Evolutionary conservation across 768 basidiomycete genomes (phyloP), one percentile per base, ranked within the genome.

Genomic region (Mycena leptocephala): DNA sequence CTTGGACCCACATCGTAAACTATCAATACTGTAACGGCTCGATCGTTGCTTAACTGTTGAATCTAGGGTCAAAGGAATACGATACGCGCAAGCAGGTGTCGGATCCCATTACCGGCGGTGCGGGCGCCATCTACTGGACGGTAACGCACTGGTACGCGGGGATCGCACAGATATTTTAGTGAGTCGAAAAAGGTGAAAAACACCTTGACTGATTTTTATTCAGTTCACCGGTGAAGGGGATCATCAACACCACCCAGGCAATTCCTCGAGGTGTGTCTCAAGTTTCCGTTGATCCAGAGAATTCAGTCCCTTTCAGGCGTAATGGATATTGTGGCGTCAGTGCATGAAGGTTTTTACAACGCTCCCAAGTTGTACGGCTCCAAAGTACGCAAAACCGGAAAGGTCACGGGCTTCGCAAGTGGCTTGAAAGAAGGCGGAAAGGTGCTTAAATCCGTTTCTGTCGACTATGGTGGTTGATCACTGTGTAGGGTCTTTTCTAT

Each of bases 91-190:
- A 83, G 67, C 79, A 84, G 61, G 81, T 85, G 1, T 78, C 86
- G 0, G 88, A 91, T 77, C 88, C 87, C 0, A 78, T 89, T 28
- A 87, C 87, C 6, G 89, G 88, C 5, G 87, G 89, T 2, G 86
- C 86, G 0, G 84, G 83, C 30, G 89, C 90, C 11, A 87, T 91
- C 6, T 89, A 92, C 72, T 88, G 87, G 83, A 88, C 88, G 0
- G 80, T 92, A 20, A 89, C 90, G 16, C 85, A 90, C 70, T 88
- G 87, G 73, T 88, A 88, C 65, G 81, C 83, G 0, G 86, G 86
- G 18, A 86, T 91, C 35, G 87, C 88, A 2, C 86, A 90, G 73
- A 86, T 90, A 56, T 88, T 92, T 79, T 86, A 87, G 87, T 89
- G 64, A 72, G 82, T 79, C 14, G 7, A 24, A 20, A 11, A 11